phyloP scores from a whole-genome alignment of 345 rosid species.

The Excoecaria cochinchinensis region DNA sequence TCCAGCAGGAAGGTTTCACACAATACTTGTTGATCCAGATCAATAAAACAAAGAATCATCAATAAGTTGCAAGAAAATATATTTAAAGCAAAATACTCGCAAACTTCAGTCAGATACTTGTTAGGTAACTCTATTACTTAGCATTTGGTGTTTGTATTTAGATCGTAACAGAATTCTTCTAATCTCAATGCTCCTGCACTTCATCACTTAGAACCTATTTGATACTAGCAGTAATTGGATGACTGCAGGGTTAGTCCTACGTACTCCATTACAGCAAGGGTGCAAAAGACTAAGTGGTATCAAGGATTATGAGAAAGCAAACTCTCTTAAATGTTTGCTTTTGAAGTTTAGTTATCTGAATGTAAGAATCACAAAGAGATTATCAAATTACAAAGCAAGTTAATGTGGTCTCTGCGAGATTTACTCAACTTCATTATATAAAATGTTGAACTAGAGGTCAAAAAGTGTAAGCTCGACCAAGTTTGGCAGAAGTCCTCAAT shows the following conservation, averaged over 20 bases:
- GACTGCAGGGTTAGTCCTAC: neutral
- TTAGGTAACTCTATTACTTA: neutral
- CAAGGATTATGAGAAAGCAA: neutral
- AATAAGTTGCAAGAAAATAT: neutral
- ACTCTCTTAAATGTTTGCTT: neutral
- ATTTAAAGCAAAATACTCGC: neutral
- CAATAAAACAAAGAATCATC: neutral
- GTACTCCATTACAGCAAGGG: neutral
- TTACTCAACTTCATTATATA: neutral
- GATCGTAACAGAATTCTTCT: too few species aligned
- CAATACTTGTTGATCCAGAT: neutral
- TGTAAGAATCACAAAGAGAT: neutral
- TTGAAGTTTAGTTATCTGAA: neutral
- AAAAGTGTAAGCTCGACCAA: neutral
- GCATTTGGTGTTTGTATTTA: neutral
- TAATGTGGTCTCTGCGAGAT: neutral
- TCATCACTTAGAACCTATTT: neutral
- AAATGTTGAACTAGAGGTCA: neutral
- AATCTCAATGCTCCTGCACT: too few species aligned
- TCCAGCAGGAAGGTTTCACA: neutral
- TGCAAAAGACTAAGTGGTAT: neutral
- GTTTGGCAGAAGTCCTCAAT: neutral
- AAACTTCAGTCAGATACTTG: neutral
- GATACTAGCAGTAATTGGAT: neutral
- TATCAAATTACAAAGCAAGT: neutral